Evolutionary conservation across 2,329 filamentous ascomycete genomes (phyloP).

Genomic region (Tolypocladium sp.): DNA sequence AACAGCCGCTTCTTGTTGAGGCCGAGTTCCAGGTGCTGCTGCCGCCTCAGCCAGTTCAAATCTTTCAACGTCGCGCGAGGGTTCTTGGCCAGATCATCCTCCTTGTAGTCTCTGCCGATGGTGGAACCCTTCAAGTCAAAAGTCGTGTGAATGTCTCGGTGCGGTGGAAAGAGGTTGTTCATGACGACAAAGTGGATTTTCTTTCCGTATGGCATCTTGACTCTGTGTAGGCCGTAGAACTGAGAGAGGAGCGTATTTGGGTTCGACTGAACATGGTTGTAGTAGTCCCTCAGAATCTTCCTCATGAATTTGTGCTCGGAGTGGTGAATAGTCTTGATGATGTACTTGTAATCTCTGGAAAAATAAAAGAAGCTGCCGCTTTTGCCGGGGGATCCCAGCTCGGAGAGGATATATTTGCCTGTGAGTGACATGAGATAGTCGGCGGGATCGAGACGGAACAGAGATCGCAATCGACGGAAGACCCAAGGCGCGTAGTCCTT

Average conservation of each 20-base stretch:
- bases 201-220: conserved; percentile 95
- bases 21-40: conserved; percentile 80
- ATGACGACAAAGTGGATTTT: conserved; percentile 99
- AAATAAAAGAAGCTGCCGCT: conserved; percentile 99
- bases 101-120: conserved; percentile 81
- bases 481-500: conserved; percentile 99
- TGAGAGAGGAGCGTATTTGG: conserved; percentile 95
- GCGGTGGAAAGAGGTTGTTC: conserved; percentile 98
- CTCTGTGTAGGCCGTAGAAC: conserved; percentile 93
- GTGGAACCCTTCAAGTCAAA: conserved; percentile 97
- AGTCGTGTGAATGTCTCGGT: conserved; percentile 93
- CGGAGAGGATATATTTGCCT: conserved; percentile 96
- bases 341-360: conserved; percentile 98
- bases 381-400: conserved; percentile 93
- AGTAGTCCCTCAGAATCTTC: conserved; percentile 84
- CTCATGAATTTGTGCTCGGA: conserved; percentile 82
- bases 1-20: conserved; percentile 83
- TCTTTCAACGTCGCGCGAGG: conserved; percentile 92
- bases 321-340: conserved; percentile 99
- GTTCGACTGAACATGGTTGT: conserved; percentile 83
- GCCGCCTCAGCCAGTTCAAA: conserved; percentile 85
- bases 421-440: conserved; percentile 98
- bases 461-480: conserved; percentile 80
- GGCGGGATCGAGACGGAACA: conserved; percentile 87
- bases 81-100: conserved; percentile 80